Percentiles rank a stretch among this genome's conserved stretches.
These are phyloP conservation scores for Boletus subparvulus DNA, from an alignment of 768 basidiomycete genomes.

Conservation along the genomic window DNA sequence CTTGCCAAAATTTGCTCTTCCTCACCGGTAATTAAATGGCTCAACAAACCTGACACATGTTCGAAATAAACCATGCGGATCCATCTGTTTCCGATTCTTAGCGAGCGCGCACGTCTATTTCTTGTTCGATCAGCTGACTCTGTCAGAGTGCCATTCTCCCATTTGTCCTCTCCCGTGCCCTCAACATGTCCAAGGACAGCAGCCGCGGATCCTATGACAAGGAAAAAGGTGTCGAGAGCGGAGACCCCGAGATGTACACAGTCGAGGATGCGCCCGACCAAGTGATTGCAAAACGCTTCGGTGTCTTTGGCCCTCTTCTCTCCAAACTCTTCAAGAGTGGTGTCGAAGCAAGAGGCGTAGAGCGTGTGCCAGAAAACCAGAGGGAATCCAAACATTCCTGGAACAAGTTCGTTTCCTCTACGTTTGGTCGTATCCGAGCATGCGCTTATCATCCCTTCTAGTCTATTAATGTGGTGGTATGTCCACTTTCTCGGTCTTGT, in stretches of 20 bases:
- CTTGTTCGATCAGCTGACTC: too few species aligned
- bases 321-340: slow-evolving; percentile 45
- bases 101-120: too few species aligned
- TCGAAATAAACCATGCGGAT: too few species aligned
- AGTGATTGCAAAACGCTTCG: slow-evolving; percentile 22
- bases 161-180: too few species aligned
- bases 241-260: background rate
- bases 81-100: too few species aligned
- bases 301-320: slow-evolving; percentile 31
- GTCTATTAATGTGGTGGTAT: slow-evolving; percentile 45
- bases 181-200: slow-evolving; percentile 7
- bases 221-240: slow-evolving; percentile 15
- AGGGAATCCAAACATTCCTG: slow-evolving; percentile 38
- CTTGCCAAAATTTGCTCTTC: too few species aligned
- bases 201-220: slow-evolving; percentile 9
- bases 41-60: too few species aligned
- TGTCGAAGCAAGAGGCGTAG: slow-evolving; percentile 47
- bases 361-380: slow-evolving; percentile 52
- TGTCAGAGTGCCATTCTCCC: too few species aligned
- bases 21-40: too few species aligned
- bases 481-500: background rate
- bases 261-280: slow-evolving; percentile 29
- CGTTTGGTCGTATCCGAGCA: background rate
- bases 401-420: slow-evolving; percentile 5
- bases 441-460: background rate